Evolutionary conservation across 805 yeast species (phyloP).

Genomic region (Danielozyma ontarioensis): DNA sequence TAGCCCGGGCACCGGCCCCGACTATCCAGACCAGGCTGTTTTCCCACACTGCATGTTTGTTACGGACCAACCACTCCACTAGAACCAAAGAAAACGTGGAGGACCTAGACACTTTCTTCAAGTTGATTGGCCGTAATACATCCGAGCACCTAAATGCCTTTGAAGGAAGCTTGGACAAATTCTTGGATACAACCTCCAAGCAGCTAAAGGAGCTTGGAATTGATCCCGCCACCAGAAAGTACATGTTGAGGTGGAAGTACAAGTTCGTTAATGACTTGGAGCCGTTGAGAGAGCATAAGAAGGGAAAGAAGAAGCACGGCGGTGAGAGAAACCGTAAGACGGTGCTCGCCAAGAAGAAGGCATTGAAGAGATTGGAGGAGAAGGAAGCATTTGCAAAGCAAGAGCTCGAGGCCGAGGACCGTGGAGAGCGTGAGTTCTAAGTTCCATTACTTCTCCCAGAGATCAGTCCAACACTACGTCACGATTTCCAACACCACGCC

Average conservation of each 20-base stretch:
- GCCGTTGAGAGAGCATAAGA: slow-evolving; percentile 49
- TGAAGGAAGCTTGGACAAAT: slow-evolving; percentile 52
- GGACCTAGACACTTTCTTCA: slow-evolving; percentile 69
- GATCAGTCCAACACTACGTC: no score
- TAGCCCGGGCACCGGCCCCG: no score
- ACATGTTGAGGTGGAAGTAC: slow-evolving; percentile 69
- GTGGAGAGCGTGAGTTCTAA: slow-evolving; percentile 39
- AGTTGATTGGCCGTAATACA: slow-evolving; percentile 73
- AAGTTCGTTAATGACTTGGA: slow-evolving; percentile 53
- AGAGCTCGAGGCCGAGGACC: slow-evolving; percentile 36
- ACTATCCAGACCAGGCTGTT: no score
- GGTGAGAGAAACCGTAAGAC: slow-evolving; percentile 76
- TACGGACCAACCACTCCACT: slow-evolving; percentile 51
- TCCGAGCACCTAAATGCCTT: slow-evolving; percentile 63
- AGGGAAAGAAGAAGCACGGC: slow-evolving; percentile 73
- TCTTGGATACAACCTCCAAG: slow-evolving; percentile 52
- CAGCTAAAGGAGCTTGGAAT: slow-evolving; percentile 73
- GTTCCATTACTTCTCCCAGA: no score
- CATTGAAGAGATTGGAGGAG: slow-evolving; percentile 54
- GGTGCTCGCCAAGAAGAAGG: slow-evolving; percentile 49
- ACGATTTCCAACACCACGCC: no score
- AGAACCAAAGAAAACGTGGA: slow-evolving; percentile 41
- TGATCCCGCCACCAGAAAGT: slow-evolving; percentile 65
- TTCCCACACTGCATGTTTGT: slow-evolving; percentile 1
- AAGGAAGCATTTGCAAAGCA: slow-evolving; percentile 34